Conservation (phyloP, 2,329 filamentous ascomycete genomes). For the Lecanicillium sp. region DNA sequence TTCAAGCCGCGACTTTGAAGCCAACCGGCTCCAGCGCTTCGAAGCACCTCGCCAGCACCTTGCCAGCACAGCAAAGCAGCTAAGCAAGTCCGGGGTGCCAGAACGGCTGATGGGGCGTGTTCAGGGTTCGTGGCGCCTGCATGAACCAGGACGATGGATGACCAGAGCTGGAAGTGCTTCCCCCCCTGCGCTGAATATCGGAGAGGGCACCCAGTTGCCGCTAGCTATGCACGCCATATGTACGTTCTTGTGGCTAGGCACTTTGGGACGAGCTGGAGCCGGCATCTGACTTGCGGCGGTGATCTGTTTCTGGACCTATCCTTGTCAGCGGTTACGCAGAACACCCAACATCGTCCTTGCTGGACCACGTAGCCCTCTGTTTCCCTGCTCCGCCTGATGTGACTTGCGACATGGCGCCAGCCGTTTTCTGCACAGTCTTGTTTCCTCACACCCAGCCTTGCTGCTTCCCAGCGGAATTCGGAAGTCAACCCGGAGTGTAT, state of each 20-base stretch:
- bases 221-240: slow-evolving; percentile 14
- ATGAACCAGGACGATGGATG: slow-evolving; percentile 13
- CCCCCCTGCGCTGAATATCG: slow-evolving; percentile 3
- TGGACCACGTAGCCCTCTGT: slow-evolving; percentile 5
- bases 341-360: background rate
- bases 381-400: slow-evolving; percentile 4
- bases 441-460: background rate
- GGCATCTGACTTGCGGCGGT: slow-evolving; percentile 11
- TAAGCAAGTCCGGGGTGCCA: slow-evolving; percentile 8
- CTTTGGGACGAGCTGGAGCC: slow-evolving; percentile 12
- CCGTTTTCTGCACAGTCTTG: background rate
- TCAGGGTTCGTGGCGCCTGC: slow-evolving; percentile 14
- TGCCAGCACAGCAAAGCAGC: no score
- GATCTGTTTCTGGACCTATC: slow-evolving; percentile 11
- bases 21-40: background rate
- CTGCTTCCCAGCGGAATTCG: slow-evolving; percentile 2
- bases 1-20: background rate
- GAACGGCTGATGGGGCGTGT: slow-evolving; percentile 12
- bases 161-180: background rate
- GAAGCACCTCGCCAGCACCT: background rate
- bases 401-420: slow-evolving; percentile 1
- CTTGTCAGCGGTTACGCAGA: slow-evolving; percentile 13
- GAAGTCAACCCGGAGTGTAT: slow-evolving; percentile 1
- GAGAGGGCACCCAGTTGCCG: background rate
- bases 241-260: slow-evolving; percentile 8